phyloP scores from a whole-genome alignment of 2,329 filamentous ascomycete species.

The Ustulina deusta region DNA sequence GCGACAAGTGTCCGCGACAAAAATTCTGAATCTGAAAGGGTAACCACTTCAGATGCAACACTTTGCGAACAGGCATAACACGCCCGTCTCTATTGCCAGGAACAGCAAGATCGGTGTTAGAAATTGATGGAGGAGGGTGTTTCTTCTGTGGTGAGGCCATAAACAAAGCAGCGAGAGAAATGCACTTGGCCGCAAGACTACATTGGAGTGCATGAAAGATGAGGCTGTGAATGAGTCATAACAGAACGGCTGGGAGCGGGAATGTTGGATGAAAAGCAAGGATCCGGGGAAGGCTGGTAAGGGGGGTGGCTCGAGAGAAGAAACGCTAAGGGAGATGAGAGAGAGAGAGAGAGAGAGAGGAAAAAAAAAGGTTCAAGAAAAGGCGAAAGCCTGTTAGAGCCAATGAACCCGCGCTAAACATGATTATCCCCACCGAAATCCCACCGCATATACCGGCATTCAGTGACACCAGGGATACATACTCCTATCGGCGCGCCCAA shows the following conservation, averaged over 20 bases:
- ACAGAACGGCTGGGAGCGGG: slow-evolving; percentile 39
- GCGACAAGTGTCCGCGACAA: slow-evolving; percentile 22
- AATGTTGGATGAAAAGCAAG: slow-evolving; percentile 44
- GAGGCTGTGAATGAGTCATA: slow-evolving; percentile 49
- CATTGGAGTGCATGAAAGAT: slow-evolving; percentile 38
- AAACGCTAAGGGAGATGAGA: slow-evolving; percentile 17
- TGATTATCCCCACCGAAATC: slow-evolving; percentile 29
- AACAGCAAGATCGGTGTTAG: background rate
- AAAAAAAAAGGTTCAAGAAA: slow-evolving; percentile 31
- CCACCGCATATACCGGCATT: slow-evolving; percentile 44
- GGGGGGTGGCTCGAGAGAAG: slow-evolving; percentile 35
- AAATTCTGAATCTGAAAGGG: background rate
- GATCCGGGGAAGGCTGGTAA: slow-evolving; percentile 44
- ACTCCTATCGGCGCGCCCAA: slow-evolving; percentile 9
- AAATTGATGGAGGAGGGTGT: too few species aligned
- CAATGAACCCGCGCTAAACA: slow-evolving; percentile 21
- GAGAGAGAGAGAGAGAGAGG: background rate
- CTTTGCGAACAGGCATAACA: slow-evolving; percentile 16
- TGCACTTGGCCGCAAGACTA: slow-evolving; percentile 27
- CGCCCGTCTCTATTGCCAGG: background rate
- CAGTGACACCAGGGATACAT: slow-evolving; percentile 45
- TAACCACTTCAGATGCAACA: slow-evolving; percentile 17
- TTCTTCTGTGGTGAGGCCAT: background rate
- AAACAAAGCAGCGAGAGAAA: slow-evolving; percentile 13
- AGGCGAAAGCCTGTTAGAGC: slow-evolving; percentile 26